Conservation (phyloP, 805 yeast species). For the Kodamaea restingae region DNA sequence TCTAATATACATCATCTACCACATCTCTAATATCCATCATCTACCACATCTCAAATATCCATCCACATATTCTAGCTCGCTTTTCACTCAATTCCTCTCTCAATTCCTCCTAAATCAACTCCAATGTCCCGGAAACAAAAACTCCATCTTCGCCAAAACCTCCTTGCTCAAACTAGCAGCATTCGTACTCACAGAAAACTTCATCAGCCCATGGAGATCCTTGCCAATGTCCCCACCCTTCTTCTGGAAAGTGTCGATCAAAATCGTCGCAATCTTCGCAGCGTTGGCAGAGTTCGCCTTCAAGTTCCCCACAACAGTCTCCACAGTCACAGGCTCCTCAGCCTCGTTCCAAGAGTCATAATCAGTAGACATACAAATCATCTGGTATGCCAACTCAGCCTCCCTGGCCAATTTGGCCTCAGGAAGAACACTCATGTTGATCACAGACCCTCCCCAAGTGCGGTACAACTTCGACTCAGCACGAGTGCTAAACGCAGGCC, state of each 20-base stretch:
- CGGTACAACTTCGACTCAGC: conserved; percentile 89
- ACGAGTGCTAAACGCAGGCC: conserved; percentile 95
- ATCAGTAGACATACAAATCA: conserved; percentile 98
- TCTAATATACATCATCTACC: too few species aligned
- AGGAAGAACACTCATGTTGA: conserved; percentile 97
- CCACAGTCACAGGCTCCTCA: conserved; percentile 97
- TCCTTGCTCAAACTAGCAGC: conserved; percentile 69
- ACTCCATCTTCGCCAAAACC: conserved; percentile 76
- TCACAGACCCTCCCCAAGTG: conserved; percentile 89
- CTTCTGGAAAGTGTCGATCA: conserved; percentile 57
- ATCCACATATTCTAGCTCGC: too few species aligned
- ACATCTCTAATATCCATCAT: too few species aligned
- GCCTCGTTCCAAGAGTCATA: conserved; percentile 97
- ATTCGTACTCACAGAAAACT: conserved; percentile 74
- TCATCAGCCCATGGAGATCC: conserved; percentile 71
- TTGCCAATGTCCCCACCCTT: conserved; percentile 58
- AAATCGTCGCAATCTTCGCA: conserved; percentile 62
- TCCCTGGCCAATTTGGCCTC: conserved; percentile 96
- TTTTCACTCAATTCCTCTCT: too few species aligned
- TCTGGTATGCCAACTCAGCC: conserved; percentile 94
- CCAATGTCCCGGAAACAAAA: conserved; percentile 90
- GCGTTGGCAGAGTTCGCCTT: conserved; percentile 87
- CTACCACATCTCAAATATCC: too few species aligned
- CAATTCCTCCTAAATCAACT: background rate
- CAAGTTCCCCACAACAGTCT: conserved; percentile 87